Conservation (phyloP, 139 green algal species). For the Chlorella sp. region DNA sequence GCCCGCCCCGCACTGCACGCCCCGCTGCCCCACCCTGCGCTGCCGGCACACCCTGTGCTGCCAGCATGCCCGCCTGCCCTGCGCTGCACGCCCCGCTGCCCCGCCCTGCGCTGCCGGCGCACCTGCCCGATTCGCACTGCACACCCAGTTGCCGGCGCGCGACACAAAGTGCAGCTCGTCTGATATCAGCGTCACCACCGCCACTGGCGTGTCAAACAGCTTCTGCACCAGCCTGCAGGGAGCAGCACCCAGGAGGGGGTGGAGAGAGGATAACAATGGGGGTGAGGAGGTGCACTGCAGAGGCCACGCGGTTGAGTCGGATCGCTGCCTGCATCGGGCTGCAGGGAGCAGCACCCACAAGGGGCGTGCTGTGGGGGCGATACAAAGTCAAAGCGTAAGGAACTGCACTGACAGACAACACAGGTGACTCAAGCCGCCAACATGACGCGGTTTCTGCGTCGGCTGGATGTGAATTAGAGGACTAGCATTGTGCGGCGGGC, state of each 20-base stretch:
- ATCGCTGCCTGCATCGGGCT: no score
- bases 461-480: no score
- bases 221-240: not conserved
- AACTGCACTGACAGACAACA: no score
- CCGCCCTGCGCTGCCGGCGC: not conserved
- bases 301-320: not conserved
- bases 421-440: no score
- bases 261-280: not conserved
- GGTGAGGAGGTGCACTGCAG: not conserved
- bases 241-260: not conserved
- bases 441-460: no score
- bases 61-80: not conserved
- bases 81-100: not conserved
- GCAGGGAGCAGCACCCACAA: not conserved
- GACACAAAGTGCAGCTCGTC: conserved; percentile 22
- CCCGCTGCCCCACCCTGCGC: conserved; percentile 57
- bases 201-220: conserved; percentile 24
- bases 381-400: not conserved
- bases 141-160: conserved; percentile 13
- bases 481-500: no score
- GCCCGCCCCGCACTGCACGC: conserved; percentile 71
- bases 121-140: not conserved
- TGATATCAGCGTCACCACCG: conserved; percentile 11
- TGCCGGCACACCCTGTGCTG: not conserved
- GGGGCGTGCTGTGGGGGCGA: no score